Evolutionary conservation across 1,284 basidiomycete species (phyloP), one percentile per base, ranked within the genome.

Genomic region (Ganoderma lingzhi): DNA sequence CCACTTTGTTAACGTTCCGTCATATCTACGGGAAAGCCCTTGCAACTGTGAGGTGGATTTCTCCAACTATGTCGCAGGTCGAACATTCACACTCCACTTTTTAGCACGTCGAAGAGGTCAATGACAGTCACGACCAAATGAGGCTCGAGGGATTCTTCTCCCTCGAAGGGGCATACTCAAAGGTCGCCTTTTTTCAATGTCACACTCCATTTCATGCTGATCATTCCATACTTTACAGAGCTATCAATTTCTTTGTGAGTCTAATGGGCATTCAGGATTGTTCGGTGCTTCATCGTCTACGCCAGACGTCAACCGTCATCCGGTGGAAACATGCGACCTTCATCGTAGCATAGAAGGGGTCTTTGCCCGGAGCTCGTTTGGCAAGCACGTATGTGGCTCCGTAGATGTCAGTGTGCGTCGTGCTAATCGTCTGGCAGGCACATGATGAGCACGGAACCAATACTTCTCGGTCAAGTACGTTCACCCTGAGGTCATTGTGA

Each of bases 241-340:
- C n/a, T 88, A 93, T 79, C 95, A 96, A 79, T 93, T 91, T 80
- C 80, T 97, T 59, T 96, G 95, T 95, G 78, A 74, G 90, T 3
- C 8, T 23, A 14, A 4, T 17, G 14, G 10, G 3, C 39, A 48
- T 53, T n/a, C 23, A 28, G 15, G 14, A 19, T 58, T 35, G 39
- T 58, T n/a, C n/a, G 35, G 53, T 39, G 32, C 51, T n/a, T 30
- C 56, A 62, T 35, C 32, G 30, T 55, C 9, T 5, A 28, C 32
- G 35, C 55, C 74, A 97, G 96, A 93, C 77, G 85, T 97, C 77
- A 97, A 98, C 79, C 84, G 84, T n/a, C 93, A 94, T 76, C 90
- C 90, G 1, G 79, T 97, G 41, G 82, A 87, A 14, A 74, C 79
- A 14, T 90, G 91, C 73, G 92, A 94, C 48, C 80, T 97, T 12